Evolutionary conservation across 345 rosid genomes (phyloP).

Genomic region (Combretum micranthum): DNA sequence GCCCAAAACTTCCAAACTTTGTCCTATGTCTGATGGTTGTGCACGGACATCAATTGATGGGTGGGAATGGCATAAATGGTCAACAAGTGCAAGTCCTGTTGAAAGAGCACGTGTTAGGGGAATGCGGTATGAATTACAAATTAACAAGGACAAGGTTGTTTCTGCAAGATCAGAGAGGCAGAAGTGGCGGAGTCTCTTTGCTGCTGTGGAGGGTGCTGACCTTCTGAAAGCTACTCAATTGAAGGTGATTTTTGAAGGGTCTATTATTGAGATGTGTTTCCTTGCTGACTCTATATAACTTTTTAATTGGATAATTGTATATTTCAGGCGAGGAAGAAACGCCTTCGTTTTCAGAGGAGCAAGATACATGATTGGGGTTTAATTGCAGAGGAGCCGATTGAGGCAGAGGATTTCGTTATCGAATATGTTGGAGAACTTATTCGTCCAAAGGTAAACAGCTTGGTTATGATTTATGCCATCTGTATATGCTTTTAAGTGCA

Average conservation of each 20-base stretch:
- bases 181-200: slow-evolving; percentile 93
- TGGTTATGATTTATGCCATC: not conserved
- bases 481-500: not conserved
- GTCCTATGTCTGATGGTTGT: slow-evolving; percentile 79
- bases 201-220: slow-evolving; percentile 96
- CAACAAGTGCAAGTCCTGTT: slow-evolving; percentile 64
- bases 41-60: slow-evolving; percentile 90
- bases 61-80: slow-evolving; percentile 95
- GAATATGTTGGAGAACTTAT: slow-evolving; percentile 98
- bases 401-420: slow-evolving; percentile 94
- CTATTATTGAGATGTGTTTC: slow-evolving; percentile 3
- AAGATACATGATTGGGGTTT: slow-evolving; percentile 99
- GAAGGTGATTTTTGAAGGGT: slow-evolving; percentile 49
- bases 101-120: slow-evolving; percentile 83
- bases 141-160: slow-evolving; percentile 50
- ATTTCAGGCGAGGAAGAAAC: slow-evolving; percentile 88
- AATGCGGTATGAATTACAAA: slow-evolving; percentile 25
- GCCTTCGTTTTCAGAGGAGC: slow-evolving; percentile 82
- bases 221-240: slow-evolving; percentile 85
- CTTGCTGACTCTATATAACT: not conserved
- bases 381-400: slow-evolving; percentile 87
- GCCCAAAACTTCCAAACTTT: slow-evolving; percentile 30
- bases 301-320: not conserved
- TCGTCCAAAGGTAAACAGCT: slow-evolving; percentile 59
- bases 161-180: slow-evolving; percentile 97